These are phyloP conservation scores for Mortierella alpina DNA, from an alignment of 192 early-diverging fungal genomes.

Conservation along the genomic window DNA sequence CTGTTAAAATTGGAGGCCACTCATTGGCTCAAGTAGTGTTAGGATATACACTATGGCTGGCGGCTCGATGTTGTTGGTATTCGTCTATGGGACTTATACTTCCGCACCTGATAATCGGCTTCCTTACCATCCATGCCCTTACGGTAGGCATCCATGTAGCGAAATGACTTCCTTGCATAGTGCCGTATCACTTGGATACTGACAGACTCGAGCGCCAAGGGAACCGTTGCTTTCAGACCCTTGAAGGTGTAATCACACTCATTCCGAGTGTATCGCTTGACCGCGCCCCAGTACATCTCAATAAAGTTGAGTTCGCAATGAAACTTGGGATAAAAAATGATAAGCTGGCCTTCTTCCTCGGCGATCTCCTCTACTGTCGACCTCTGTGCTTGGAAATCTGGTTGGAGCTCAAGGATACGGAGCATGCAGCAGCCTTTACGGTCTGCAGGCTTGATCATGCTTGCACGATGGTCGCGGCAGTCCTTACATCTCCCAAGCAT, in stretches of 20 bases:
- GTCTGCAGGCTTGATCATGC: neutral
- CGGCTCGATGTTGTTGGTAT: neutral
- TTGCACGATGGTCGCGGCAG: neutral
- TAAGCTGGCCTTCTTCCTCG: slow-evolving; percentile 16
- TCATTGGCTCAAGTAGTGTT: too few species aligned
- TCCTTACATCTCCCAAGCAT: neutral
- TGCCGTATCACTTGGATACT: slow-evolving; percentile 10
- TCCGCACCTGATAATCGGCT: neutral
- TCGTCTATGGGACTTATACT: slow-evolving; percentile 6
- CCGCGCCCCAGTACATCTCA: slow-evolving; percentile 40
- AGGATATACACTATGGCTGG: too few species aligned
- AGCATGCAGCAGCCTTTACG: slow-evolving; percentile 12
- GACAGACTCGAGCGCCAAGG: slow-evolving; percentile 20
- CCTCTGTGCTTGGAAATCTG: slow-evolving; percentile 20
- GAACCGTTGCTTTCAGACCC: slow-evolving; percentile 26
- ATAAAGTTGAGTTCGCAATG: slow-evolving; percentile 48
- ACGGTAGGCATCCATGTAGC: slow-evolving; percentile 10
- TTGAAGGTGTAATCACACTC: slow-evolving; percentile 34
- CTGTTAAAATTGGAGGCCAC: too few species aligned
- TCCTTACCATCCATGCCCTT: neutral
- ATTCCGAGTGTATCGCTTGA: slow-evolving; percentile 27
- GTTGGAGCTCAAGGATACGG: slow-evolving; percentile 18
- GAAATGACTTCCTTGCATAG: slow-evolving; percentile 30
- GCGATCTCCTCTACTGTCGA: slow-evolving; percentile 15
- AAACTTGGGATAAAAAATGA: slow-evolving; percentile 46